phyloP scores from a whole-genome alignment of 306 rosid species.

The Glycine latifolia region DNA sequence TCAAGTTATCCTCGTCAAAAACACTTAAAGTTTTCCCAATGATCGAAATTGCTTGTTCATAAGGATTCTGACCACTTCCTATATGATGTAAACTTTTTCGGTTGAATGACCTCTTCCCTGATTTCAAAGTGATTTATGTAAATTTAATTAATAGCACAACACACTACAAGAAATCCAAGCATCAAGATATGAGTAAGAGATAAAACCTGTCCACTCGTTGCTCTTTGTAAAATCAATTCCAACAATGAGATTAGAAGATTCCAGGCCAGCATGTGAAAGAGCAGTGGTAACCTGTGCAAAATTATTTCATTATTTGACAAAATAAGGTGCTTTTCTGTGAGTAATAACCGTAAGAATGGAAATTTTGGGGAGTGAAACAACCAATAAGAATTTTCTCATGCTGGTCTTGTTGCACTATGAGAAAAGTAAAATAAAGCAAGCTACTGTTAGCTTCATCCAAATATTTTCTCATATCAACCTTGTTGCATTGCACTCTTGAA shows the following conservation, averaged over 20 bases:
- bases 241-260: slow-evolving; percentile 91
- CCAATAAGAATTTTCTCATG: neutral
- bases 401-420: too few species aligned
- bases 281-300: slow-evolving; percentile 77
- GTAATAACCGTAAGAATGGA: neutral
- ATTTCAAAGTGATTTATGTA: slow-evolving; percentile 31
- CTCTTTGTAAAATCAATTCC: slow-evolving; percentile 96
- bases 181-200: slow-evolving; percentile 40
- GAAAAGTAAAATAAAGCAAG: neutral
- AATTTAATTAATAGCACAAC: slow-evolving; percentile 14
- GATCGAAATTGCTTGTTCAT: slow-evolving; percentile 85
- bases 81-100: slow-evolving; percentile 83
- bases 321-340: slow-evolving; percentile 7
- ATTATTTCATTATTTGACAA: neutral
- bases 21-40: slow-evolving; percentile 78
- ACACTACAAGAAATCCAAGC: slow-evolving; percentile 25
- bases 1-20: slow-evolving; percentile 87
- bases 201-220: slow-evolving; percentile 93
- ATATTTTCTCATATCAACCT: slow-evolving; percentile 24
- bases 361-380: slow-evolving; percentile 17
- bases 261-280: slow-evolving; percentile 84
- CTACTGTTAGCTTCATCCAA: neutral
- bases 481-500: neutral
- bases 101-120: slow-evolving; percentile 85
- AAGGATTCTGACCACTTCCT: slow-evolving; percentile 74